Evolutionary conservation across 2,329 filamentous ascomycete genomes (phyloP).

Genomic region (Colletotrichum sp.): DNA sequence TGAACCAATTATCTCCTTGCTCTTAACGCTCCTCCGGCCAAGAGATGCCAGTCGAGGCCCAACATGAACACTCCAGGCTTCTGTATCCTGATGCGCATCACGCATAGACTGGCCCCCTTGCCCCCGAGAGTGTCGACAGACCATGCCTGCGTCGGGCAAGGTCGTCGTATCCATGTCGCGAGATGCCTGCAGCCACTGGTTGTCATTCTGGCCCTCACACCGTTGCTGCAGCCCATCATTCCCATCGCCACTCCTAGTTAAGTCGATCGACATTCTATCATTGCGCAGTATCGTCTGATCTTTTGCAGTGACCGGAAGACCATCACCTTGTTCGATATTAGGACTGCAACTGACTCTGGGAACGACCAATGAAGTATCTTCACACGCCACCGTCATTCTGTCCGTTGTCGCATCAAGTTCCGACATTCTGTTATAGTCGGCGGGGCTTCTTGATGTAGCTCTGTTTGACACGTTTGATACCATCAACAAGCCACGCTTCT

Average conservation of each 20-base stretch:
- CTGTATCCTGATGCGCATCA: neutral
- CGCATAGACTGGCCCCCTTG: neutral
- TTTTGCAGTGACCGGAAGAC: neutral
- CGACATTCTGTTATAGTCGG: neutral
- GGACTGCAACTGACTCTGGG: neutral
- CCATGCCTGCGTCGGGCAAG: neutral
- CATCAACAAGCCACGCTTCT: slow-evolving; percentile 54
- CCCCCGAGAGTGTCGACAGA: too few species aligned
- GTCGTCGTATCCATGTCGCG: neutral
- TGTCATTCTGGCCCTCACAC: neutral
- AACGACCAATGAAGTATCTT: neutral
- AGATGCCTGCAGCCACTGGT: neutral
- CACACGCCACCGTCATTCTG: neutral
- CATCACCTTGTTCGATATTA: neutral
- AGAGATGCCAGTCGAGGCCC: slow-evolving; percentile 44
- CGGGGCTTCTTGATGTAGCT: neutral
- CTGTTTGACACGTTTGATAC: slow-evolving; percentile 48
- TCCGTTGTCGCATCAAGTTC: neutral
- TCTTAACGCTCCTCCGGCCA: slow-evolving; percentile 47
- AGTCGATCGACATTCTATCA: neutral
- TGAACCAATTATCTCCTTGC: slow-evolving; percentile 52
- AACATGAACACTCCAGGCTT: neutral
- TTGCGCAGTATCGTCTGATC: neutral
- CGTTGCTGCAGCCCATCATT: neutral
- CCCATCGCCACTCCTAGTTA: neutral